A percentile compares a stretch with the other conserved stretches of the same genome.
These are phyloP conservation scores for Cladosporium sp. DNA, from an alignment of 2,329 filamentous ascomycete species.

Conservation along the genomic window DNA sequence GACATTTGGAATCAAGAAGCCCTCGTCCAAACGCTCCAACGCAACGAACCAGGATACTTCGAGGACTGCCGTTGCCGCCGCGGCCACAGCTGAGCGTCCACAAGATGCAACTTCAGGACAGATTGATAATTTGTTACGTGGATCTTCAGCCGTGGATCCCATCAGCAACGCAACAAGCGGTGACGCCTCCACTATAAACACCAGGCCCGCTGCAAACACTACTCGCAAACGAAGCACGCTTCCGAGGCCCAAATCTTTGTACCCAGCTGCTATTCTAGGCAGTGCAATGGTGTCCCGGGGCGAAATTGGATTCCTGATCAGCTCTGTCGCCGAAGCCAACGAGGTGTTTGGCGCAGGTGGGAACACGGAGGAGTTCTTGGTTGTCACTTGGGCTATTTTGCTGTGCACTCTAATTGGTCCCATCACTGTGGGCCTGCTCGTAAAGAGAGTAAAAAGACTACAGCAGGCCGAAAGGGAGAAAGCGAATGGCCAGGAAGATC, in stretches of 20 bases:
- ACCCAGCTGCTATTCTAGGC: slow-evolving; percentile 66
- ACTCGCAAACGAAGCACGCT: slow-evolving; percentile 16
- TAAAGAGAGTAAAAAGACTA: slow-evolving; percentile 48
- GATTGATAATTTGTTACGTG: neutral
- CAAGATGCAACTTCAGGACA: neutral
- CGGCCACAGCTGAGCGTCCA: neutral
- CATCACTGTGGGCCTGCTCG: slow-evolving; percentile 52
- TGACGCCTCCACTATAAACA: neutral
- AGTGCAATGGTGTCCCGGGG: slow-evolving; percentile 74
- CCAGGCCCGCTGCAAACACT: slow-evolving; percentile 8
- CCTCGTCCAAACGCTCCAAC: neutral
- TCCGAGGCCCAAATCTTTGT: slow-evolving; percentile 60
- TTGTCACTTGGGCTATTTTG: slow-evolving; percentile 58
- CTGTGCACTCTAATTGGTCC: slow-evolving; percentile 59
- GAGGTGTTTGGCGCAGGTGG: slow-evolving; percentile 45
- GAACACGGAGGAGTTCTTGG: slow-evolving; percentile 52
- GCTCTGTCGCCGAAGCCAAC: slow-evolving; percentile 62
- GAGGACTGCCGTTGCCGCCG: neutral
- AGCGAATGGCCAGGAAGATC: slow-evolving; percentile 37
- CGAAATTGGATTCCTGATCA: slow-evolving; percentile 77
- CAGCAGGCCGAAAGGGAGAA: slow-evolving; percentile 36
- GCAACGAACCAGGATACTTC: neutral
- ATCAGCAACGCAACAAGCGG: neutral
- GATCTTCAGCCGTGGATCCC: neutral
- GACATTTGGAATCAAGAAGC: neutral